phyloP scores from a whole-genome alignment of 257 asterid genomes.

The Echites panduratus region DNA sequence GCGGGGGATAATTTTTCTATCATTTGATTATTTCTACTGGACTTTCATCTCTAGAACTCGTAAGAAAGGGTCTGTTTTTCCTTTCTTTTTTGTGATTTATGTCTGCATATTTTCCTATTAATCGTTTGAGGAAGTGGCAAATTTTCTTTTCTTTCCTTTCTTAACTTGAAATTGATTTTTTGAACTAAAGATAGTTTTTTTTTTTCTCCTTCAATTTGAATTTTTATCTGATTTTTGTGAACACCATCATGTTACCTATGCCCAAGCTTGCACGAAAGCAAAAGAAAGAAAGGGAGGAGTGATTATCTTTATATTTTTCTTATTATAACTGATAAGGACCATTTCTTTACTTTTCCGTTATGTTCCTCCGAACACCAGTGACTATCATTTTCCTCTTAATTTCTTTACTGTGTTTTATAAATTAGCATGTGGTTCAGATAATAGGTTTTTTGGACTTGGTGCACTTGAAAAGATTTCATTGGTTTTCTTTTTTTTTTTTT shows the following conservation, averaged over 20 bases:
- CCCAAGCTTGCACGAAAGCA: neutral
- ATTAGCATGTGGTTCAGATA: neutral
- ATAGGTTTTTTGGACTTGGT: neutral
- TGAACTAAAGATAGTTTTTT: neutral
- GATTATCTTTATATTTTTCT: neutral
- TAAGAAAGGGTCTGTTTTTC: slow-evolving; percentile 71
- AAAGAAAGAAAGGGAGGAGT: neutral
- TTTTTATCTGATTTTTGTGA: neutral
- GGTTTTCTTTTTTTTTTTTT: neutral
- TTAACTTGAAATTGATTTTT: neutral
- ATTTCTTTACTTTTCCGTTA: neutral
- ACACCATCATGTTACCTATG: too few relatives aligned
- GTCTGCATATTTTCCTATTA: neutral
- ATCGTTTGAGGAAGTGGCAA: neutral
- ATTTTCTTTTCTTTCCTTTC: neutral
- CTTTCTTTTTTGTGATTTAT: neutral
- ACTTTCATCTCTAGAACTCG: slow-evolving; percentile 82
- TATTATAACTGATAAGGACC: neutral
- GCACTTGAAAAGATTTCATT: neutral
- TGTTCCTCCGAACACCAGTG: neutral
- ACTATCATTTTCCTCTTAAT: neutral
- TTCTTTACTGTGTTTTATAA: neutral
- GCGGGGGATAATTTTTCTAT: slow-evolving; percentile 73
- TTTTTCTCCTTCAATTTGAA: neutral
- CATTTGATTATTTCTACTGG: slow-evolving; percentile 88